phyloP scores from a whole-genome alignment of 768 basidiomycete species.

The Boletus bicolor region DNA sequence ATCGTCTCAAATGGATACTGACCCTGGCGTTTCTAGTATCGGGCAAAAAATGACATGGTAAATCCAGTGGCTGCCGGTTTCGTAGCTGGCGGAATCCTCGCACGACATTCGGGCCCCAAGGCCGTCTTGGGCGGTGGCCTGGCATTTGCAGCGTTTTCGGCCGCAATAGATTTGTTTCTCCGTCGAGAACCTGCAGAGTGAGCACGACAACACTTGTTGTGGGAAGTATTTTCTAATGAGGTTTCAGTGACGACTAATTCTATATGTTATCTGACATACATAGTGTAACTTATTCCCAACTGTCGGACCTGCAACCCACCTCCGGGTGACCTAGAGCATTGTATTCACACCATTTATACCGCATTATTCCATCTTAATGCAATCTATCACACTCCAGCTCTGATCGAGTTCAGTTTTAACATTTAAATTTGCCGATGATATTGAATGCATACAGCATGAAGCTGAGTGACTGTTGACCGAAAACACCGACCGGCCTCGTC shows the following conservation, averaged over 20 bases:
- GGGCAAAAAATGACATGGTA: conserved; percentile 92
- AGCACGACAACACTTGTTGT: conserved; percentile 24
- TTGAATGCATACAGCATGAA: background rate
- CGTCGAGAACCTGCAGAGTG: conserved; percentile 79
- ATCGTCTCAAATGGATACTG: background rate
- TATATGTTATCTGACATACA: background rate
- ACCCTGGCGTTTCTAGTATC: conserved; percentile 57
- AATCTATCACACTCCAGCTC: conserved; percentile 9
- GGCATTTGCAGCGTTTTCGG: conserved; percentile 92
- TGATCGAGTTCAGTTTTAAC: background rate
- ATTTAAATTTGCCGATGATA: background rate
- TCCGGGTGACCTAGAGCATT: conserved; percentile 8
- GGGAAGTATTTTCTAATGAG: conserved; percentile 2
- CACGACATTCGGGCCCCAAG: conserved; percentile 82
- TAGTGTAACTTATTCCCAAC: conserved; percentile 19
- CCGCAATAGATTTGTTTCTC: conserved; percentile 80
- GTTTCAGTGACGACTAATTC: conserved; percentile 39
- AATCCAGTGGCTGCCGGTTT: conserved; percentile 90
- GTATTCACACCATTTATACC: conserved; percentile 19
- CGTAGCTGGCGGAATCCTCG: conserved; percentile 83
- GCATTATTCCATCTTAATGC: conserved; percentile 10
- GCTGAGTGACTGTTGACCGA: background rate
- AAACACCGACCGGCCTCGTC: too few species aligned
- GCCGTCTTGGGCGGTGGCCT: conserved; percentile 85
- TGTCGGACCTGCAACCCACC: conserved; percentile 4